These are phyloP conservation scores for Rutstroemia sp. DNA, from an alignment of 2,329 filamentous ascomycete genomes.

Conservation along the genomic window DNA sequence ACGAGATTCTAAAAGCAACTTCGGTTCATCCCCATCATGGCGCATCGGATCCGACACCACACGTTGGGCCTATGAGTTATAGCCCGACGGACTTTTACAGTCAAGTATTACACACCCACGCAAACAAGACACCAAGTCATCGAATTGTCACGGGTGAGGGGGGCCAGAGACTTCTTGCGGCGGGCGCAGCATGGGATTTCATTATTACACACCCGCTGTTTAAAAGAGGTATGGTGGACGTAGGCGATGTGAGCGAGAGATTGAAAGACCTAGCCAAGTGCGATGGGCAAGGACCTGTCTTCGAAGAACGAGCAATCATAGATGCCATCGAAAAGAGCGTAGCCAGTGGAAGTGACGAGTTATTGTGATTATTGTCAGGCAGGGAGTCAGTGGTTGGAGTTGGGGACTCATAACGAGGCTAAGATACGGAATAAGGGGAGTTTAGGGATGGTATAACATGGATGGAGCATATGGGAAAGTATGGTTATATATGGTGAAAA, in stretches of 20 bases:
- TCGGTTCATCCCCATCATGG: slow-evolving; percentile 41
- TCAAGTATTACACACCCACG: slow-evolving; percentile 52
- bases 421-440: not conserved
- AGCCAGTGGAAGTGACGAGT: slow-evolving; percentile 68
- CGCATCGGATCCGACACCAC: slow-evolving; percentile 30
- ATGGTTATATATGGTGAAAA: too few species aligned
- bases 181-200: slow-evolving; percentile 80
- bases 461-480: slow-evolving; percentile 1
- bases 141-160: slow-evolving; percentile 60
- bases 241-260: slow-evolving; percentile 71
- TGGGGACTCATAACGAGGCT: too few species aligned
- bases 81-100: slow-evolving; percentile 66
- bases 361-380: slow-evolving; percentile 42
- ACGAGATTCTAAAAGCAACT: slow-evolving; percentile 84
- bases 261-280: slow-evolving; percentile 71
- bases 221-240: slow-evolving; percentile 69
- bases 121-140: slow-evolving; percentile 57
- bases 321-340: slow-evolving; percentile 73
- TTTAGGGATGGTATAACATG: slow-evolving; percentile 5
- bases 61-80: slow-evolving; percentile 61
- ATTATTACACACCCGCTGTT: slow-evolving; percentile 77
- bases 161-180: slow-evolving; percentile 66
- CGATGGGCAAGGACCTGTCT: slow-evolving; percentile 83
- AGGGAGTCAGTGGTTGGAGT: too few species aligned
- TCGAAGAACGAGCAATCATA: slow-evolving; percentile 67